Conservation (phyloP, 257 asterid species). For the Nyctanthes arbortristis region DNA sequence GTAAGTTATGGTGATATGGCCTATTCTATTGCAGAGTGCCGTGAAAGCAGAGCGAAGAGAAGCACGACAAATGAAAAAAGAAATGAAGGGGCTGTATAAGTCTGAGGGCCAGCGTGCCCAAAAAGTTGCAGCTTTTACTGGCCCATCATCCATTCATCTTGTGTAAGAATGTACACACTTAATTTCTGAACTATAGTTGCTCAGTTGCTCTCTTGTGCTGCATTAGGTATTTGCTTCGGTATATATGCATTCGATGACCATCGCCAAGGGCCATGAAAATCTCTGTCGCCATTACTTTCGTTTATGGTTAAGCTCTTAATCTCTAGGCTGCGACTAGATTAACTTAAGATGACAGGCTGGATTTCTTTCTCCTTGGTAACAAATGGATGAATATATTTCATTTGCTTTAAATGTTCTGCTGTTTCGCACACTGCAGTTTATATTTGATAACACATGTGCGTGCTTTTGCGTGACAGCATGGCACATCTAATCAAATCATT, state of each 20-base stretch:
- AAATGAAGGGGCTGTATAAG: constrained; percentile 68
- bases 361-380: too few species aligned
- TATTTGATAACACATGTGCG: background rate
- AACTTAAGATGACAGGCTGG: too few species aligned
- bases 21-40: constrained; percentile 60
- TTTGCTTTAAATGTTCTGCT: background rate
- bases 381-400: background rate
- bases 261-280: background rate
- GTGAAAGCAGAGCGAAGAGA: constrained; percentile 87
- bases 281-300: background rate
- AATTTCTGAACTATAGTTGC: background rate
- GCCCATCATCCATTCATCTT: constrained; percentile 87
- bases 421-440: background rate
- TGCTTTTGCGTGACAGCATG: too few species aligned
- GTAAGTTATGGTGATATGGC: background rate
- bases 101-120: constrained; percentile 81
- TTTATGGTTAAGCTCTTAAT: background rate
- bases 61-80: constrained; percentile 82
- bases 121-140: constrained; percentile 86
- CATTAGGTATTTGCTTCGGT: background rate
- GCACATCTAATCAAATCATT: background rate
- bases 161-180: constrained; percentile 48
- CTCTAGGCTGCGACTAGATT: background rate
- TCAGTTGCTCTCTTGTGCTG: constrained; percentile 5
- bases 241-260: background rate